Conservation (phyloP, 225 moss, liverwort and hornwort genomes). For the Pseudoscleropodium purum region DNA sequence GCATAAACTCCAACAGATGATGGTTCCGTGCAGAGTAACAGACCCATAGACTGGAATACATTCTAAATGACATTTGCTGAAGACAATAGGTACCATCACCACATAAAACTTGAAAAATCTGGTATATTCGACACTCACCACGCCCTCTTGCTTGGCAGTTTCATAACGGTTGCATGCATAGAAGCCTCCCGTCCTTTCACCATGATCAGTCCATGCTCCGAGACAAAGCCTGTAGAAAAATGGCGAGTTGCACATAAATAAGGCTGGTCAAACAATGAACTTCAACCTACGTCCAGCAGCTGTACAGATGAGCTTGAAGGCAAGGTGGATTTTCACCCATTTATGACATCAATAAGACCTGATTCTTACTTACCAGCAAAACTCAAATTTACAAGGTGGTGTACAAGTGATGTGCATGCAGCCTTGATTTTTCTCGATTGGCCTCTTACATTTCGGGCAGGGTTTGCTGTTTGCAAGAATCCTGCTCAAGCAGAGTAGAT, state of each 20-base stretch:
- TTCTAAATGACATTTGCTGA: neutral
- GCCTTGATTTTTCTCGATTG: slow-evolving; percentile 99
- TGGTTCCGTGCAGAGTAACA: neutral
- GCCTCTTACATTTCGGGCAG: slow-evolving; percentile 98
- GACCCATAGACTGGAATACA: neutral
- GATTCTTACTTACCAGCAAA: slow-evolving; percentile 43
- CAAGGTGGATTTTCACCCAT: neutral
- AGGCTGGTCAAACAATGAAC: neutral
- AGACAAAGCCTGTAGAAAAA: slow-evolving; percentile 72
- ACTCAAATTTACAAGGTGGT: slow-evolving; percentile 92
- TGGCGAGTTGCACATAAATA: neutral
- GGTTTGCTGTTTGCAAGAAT: slow-evolving; percentile 99
- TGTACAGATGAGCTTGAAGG: neutral
- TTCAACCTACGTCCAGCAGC: neutral
- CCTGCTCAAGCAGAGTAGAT: slow-evolving; percentile 22
- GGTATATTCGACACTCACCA: slow-evolving; percentile 22
- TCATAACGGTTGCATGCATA: slow-evolving; percentile 99
- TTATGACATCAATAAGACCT: neutral
- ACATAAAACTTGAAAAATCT: neutral
- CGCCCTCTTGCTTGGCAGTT: slow-evolving; percentile 96
- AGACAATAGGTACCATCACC: neutral
- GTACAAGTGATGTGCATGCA: slow-evolving; percentile 99
- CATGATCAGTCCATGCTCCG: slow-evolving; percentile 97
- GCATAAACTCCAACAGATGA: neutral
- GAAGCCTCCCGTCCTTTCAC: slow-evolving; percentile 95